These are phyloP conservation scores for Ploettnerulaceae sp. DNA, from an alignment of 2,329 filamentous ascomycete species.

Conservation along the genomic window DNA sequence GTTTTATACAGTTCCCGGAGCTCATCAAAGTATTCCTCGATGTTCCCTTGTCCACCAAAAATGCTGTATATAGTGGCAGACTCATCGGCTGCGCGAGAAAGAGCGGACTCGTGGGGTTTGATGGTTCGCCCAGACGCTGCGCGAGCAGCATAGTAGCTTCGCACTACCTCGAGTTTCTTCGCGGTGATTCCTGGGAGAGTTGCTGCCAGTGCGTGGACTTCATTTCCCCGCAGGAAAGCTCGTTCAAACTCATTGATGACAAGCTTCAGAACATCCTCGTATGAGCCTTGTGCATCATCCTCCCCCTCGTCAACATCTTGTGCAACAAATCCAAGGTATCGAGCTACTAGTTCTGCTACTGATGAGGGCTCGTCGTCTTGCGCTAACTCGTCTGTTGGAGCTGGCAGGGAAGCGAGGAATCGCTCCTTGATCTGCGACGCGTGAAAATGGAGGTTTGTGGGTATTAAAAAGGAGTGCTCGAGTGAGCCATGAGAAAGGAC, in stretches of 20 bases:
- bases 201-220: conserved; percentile 86
- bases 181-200: conserved; percentile 81
- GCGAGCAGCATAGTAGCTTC: conserved; percentile 87
- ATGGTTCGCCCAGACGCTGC: conserved; percentile 79
- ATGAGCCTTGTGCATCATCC: conserved; percentile 81
- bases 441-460: conserved; percentile 92
- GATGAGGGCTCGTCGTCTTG: conserved; percentile 99
- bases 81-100: conserved; percentile 82
- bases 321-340: conserved; percentile 89
- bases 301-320: conserved; percentile 88
- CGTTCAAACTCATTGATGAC: conserved; percentile 95
- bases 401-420: conserved; percentile 79
- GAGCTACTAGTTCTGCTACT: conserved; percentile 81
- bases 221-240: conserved; percentile 89
- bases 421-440: conserved; percentile 90
- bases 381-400: conserved; percentile 92
- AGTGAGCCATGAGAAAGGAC: conserved; percentile 89
- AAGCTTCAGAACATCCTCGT: conserved; percentile 87
- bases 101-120: conserved; percentile 87
- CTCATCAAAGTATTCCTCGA: conserved; percentile 99
- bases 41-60: conserved; percentile 96
- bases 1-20: conserved; percentile 85
- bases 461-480: conserved; percentile 93
- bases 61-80: conserved; percentile 86
- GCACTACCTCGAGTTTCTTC: conserved; percentile 88